phyloP scores from a whole-genome alignment of 169 alveolate genomes.

The Perkinsus chesapeaki region DNA sequence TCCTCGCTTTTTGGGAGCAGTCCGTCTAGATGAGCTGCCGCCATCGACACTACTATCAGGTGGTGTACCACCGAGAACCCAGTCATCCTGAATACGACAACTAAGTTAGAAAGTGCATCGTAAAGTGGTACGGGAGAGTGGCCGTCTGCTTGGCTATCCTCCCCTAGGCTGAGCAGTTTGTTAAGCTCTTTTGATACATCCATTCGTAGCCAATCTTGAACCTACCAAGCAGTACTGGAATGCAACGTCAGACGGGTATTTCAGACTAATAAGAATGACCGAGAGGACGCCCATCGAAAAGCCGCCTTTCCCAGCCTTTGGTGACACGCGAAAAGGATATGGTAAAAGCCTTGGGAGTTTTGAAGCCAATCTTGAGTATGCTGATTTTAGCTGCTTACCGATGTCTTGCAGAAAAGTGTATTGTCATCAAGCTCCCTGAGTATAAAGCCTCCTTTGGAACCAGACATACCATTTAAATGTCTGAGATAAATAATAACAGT shows the following conservation, averaged over 20 bases:
- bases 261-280: no score
- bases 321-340: no score
- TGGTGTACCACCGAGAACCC: not conserved
- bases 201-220: not conserved
- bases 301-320: no score
- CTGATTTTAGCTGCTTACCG: not conserved
- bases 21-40: not conserved
- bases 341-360: no score
- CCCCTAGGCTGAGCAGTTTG: not conserved
- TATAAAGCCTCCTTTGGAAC: not conserved
- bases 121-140: not conserved
- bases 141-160: not conserved
- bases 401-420: not conserved
- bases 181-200: not conserved
- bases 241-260: no score
- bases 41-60: not conserved
- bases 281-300: no score
- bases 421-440: not conserved
- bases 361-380: no score
- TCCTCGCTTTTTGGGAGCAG: not conserved
- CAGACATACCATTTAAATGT: not conserved
- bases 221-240: not conserved
- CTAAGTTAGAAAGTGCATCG: not conserved
- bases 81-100: not conserved
- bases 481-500: not conserved